Conservation (phyloP, 768 basidiomycete species). For the Pisolithus tinctorius region DNA sequence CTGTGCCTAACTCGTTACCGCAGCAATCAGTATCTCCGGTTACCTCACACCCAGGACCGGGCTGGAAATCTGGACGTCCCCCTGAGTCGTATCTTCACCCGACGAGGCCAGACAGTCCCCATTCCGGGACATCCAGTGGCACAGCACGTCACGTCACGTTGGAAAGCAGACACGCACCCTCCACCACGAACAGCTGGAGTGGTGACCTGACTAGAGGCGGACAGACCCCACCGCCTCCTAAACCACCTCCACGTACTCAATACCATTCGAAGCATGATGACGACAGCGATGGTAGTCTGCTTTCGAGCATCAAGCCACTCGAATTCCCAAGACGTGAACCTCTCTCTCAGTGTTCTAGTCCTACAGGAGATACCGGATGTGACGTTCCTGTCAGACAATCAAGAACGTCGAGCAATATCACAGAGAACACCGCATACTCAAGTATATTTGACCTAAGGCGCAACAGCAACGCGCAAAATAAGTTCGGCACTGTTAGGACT, state of each 20-base stretch:
- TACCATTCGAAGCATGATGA: conserved; percentile 14
- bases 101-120: conserved; percentile 51
- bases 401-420: conserved; percentile 53
- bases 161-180: conserved; percentile 6
- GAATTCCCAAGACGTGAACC: conserved; percentile 28
- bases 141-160: conserved; percentile 25
- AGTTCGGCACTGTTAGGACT: conserved; percentile 77
- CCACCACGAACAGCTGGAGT: conserved; percentile 14
- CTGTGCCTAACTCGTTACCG: conserved; percentile 52
- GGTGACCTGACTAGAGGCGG: conserved; percentile 35
- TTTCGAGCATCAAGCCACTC: conserved; percentile 17
- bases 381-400: conserved; percentile 49
- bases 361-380: conserved; percentile 24
- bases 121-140: conserved; percentile 32
- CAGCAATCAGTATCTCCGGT: conserved; percentile 35
- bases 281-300: conserved; percentile 4
- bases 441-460: conserved; percentile 53
- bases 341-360: conserved; percentile 34
- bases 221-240: conserved; percentile 32
- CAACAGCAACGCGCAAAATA: conserved; percentile 41
- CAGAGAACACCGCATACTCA: conserved; percentile 50
- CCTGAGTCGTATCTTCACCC: conserved; percentile 42
- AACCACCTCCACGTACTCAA: conserved; percentile 47
- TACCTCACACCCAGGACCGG: conserved; percentile 20
- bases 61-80: conserved; percentile 45